phyloP scores from a whole-genome alignment of 2,329 filamentous ascomycete genomes.

The Cytospora chrysosperma region DNA sequence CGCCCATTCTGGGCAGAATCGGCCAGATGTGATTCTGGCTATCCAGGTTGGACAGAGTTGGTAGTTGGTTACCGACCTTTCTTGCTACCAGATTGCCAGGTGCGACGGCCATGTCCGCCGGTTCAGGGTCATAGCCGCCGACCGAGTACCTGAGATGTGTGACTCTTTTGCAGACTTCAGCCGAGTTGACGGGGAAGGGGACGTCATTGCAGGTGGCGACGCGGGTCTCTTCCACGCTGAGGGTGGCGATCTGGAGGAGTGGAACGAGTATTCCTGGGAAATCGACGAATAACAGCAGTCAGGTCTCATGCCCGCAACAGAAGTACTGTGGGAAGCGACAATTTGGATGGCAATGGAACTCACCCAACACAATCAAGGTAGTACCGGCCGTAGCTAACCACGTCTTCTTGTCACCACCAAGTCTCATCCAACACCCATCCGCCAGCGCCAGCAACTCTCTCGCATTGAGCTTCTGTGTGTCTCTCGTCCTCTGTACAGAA shows the following conservation, averaged over 20 bases:
- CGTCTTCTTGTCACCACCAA: constrained; percentile 2
- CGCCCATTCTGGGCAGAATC: not conserved
- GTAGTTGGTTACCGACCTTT: constrained; percentile 1
- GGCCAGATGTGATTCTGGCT: constrained; percentile 12
- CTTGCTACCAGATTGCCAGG: constrained; percentile 12
- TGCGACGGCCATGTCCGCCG: constrained; percentile 6
- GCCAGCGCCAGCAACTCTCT: constrained; percentile 6
- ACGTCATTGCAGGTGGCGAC: constrained; percentile 12
- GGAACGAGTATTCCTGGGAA: constrained; percentile 3
- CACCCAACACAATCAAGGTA: constrained; percentile 5
- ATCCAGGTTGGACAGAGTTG: constrained; percentile 3
- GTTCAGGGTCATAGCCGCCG: constrained; percentile 12
- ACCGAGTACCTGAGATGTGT: constrained; percentile 3
- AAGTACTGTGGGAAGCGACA: not conserved
- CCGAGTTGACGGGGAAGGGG: not conserved
- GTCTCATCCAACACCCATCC: constrained; percentile 6
- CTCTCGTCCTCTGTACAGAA: constrained; percentile 5
- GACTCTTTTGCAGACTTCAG: not conserved
- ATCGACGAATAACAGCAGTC: not conserved
- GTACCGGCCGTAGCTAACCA: constrained; percentile 10
- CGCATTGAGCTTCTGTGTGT: constrained; percentile 3
- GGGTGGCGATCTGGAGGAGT: constrained; percentile 5
- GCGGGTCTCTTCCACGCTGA: constrained; percentile 1
- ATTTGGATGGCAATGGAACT: not conserved
- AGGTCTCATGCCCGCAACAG: not conserved